phyloP scores from a whole-genome alignment of 2,329 filamentous ascomycete genomes.

The Phyllosticta citribraziliensis region DNA sequence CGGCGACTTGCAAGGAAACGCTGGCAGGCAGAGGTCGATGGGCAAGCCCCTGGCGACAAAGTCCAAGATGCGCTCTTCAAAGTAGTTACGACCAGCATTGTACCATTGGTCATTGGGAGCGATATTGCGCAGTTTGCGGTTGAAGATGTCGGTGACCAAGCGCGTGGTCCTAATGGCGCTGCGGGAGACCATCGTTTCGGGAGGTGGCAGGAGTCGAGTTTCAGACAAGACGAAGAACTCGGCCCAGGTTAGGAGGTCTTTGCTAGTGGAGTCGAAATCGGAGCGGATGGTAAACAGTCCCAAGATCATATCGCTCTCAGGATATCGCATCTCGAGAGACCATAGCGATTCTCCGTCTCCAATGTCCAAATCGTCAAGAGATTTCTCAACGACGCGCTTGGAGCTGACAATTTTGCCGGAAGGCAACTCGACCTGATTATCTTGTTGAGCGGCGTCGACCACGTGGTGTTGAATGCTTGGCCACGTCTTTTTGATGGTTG shows the following conservation, averaged over 20 bases:
- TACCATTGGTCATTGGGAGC: conserved; percentile 22
- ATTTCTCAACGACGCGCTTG: neutral
- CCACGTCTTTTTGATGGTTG: neutral
- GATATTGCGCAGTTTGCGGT: conserved; percentile 20
- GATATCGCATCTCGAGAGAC: neutral
- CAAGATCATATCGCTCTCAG: neutral
- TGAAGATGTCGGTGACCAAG: conserved; percentile 20
- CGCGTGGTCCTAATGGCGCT: conserved; percentile 15
- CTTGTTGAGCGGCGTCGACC: neutral
- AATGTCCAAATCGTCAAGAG: neutral
- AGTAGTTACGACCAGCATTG: conserved; percentile 16
- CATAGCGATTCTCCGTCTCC: neutral
- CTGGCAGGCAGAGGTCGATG: conserved; percentile 36
- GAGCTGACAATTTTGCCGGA: neutral
- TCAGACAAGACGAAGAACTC: conserved; percentile 22
- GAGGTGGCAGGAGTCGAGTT: conserved; percentile 15
- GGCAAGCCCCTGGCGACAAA: conserved; percentile 18
- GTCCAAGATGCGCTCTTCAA: conserved; percentile 15
- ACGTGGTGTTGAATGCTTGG: neutral
- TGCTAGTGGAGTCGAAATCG: neutral
- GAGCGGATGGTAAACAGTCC: neutral
- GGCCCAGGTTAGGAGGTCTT: conserved; percentile 17
- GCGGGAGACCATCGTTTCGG: conserved; percentile 10
- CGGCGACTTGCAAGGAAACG: conserved; percentile 55
- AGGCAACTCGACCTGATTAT: neutral